These are phyloP conservation scores for Artomyces pyxidatus DNA, from an alignment of 768 basidiomycete species.

Conservation along the genomic window DNA sequence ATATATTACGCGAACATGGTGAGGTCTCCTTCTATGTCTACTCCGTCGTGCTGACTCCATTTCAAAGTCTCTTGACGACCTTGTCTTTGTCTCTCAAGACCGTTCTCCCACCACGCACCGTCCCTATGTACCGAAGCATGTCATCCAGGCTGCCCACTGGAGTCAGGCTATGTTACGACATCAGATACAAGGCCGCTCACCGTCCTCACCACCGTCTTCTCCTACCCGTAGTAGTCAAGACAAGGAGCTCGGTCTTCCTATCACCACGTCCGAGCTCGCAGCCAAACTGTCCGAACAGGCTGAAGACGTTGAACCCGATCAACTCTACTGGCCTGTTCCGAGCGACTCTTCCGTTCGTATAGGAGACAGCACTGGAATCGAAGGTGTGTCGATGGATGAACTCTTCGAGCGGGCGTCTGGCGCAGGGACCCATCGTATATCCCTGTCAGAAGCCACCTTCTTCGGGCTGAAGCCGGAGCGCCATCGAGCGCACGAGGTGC, in stretches of 20 bases:
- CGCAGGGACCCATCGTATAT: slow-evolving; percentile 20
- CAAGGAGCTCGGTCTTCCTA: slow-evolving; percentile 64
- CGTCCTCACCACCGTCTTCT: slow-evolving; percentile 26
- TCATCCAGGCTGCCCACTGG: slow-evolving; percentile 79
- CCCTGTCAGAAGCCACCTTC: slow-evolving; percentile 42
- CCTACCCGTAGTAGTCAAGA: slow-evolving; percentile 28
- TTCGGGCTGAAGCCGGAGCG: slow-evolving; percentile 52
- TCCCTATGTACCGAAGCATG: slow-evolving; percentile 57
- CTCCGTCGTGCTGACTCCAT: slow-evolving; percentile 6
- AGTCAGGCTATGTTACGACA: slow-evolving; percentile 58
- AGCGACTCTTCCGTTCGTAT: slow-evolving; percentile 64
- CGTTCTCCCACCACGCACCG: slow-evolving; percentile 61
- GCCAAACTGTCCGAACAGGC: slow-evolving; percentile 21
- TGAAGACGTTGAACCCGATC: slow-evolving; percentile 20
- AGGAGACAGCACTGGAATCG: slow-evolving; percentile 54
- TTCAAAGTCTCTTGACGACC: slow-evolving; percentile 71
- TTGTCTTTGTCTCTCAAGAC: slow-evolving; percentile 67
- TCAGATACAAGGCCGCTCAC: slow-evolving; percentile 37
- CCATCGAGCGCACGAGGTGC: slow-evolving; percentile 33
- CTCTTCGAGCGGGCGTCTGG: slow-evolving; percentile 38
- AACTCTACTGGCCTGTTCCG: slow-evolving; percentile 56
- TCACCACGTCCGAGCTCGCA: slow-evolving; percentile 44
- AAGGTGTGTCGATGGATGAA: slow-evolving; percentile 60
- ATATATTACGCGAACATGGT: slow-evolving; percentile 90
- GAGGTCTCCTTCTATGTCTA: slow-evolving; percentile 16